Evolutionary conservation across 768 basidiomycete genomes (phyloP).

Genomic region (Dacryopinax primogenitus): DNA sequence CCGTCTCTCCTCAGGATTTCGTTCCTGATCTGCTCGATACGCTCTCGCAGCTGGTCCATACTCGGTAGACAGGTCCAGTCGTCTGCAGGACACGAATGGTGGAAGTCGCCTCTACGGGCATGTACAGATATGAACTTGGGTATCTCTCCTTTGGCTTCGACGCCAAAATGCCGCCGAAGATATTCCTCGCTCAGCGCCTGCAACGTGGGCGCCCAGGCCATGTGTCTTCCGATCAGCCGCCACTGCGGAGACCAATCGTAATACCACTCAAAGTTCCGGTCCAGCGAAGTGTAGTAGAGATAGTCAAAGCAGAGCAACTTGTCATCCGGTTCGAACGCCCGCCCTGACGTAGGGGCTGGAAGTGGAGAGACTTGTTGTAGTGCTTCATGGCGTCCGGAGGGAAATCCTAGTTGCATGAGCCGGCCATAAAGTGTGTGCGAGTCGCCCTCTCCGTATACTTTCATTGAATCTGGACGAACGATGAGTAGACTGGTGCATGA

Average conservation of each 20-base stretch:
- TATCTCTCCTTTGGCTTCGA: slow-evolving; percentile 6
- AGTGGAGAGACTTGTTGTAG: background rate
- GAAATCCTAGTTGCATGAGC: slow-evolving; percentile 17
- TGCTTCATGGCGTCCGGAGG: slow-evolving; percentile 13
- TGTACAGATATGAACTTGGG: slow-evolving; percentile 42
- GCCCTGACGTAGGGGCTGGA: slow-evolving; percentile 14
- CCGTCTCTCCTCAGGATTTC: slow-evolving; percentile 24
- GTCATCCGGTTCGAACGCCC: slow-evolving; percentile 20
- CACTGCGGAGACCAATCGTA: slow-evolving; percentile 18
- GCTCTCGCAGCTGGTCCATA: slow-evolving; percentile 22
- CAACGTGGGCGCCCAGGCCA: slow-evolving; percentile 14
- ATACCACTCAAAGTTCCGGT: slow-evolving; percentile 18
- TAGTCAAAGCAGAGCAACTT: slow-evolving; percentile 19
- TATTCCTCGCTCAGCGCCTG: slow-evolving; percentile 18
- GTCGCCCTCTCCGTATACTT: slow-evolving; percentile 5
- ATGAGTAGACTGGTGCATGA: background rate
- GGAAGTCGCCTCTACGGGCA: slow-evolving; percentile 45
- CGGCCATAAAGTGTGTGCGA: slow-evolving; percentile 15
- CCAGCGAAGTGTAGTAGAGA: slow-evolving; percentile 16
- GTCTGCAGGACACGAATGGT: slow-evolving; percentile 32
- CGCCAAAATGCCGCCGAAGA: slow-evolving; percentile 7
- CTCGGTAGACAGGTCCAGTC: slow-evolving; percentile 9
- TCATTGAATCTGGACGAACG: background rate
- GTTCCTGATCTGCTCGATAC: slow-evolving; percentile 44
- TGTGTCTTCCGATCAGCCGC: slow-evolving; percentile 17